Conservation (phyloP, 2,329 filamentous ascomycete genomes). For the Aspergillus calidoustus region DNA sequence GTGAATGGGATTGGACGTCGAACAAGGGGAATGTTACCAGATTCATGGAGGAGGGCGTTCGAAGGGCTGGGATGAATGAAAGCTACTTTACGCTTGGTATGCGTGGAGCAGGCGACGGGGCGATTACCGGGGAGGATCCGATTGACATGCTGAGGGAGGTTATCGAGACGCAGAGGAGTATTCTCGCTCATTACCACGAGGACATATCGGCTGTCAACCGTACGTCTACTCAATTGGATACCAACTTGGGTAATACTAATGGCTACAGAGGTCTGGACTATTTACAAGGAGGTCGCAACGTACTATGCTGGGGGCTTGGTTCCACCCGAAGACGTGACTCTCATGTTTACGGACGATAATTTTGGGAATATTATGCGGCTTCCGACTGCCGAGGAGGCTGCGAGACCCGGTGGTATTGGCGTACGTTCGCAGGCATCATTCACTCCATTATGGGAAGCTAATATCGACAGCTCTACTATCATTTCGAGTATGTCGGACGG, state of each 20-base stretch:
- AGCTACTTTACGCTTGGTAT: not conserved
- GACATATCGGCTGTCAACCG: no score
- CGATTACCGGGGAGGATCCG: not conserved
- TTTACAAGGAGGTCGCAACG: conserved; percentile 1
- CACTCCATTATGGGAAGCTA: no score
- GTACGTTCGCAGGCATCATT: not conserved
- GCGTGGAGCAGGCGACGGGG: not conserved
- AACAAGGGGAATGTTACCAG: not conserved
- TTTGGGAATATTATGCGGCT: not conserved
- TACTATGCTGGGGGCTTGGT: not conserved
- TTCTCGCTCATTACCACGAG: no score
- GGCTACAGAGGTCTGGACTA: not conserved
- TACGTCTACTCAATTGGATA: no score
- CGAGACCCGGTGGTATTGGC: not conserved
- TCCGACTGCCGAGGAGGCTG: not conserved
- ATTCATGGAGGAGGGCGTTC: not conserved
- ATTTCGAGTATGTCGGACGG: not conserved
- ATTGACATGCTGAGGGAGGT: not conserved
- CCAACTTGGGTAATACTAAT: no score
- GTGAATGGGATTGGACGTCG: not conserved
- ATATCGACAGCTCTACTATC: not conserved
- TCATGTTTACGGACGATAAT: not conserved
- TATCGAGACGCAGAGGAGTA: no score
- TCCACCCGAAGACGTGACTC: not conserved
- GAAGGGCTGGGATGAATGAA: not conserved